Percentiles rank a stretch among this genome's conserved stretches.
Evolutionary conservation across 306 rosid species (phyloP).

Genomic region (Cucumis cinereus): DNA sequence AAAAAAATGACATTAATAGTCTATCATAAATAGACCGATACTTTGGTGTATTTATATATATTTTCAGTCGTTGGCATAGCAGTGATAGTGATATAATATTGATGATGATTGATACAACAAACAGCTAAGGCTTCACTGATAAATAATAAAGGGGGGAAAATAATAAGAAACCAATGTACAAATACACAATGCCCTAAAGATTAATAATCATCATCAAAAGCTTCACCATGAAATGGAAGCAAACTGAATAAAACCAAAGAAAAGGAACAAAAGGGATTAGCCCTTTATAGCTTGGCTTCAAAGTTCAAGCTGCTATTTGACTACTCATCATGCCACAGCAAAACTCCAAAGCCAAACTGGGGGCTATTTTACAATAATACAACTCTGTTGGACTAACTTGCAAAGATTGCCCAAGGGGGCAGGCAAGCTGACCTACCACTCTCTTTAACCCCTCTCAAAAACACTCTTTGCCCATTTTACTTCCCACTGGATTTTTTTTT

Average conservation of each 20-base stretch:
- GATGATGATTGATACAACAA: background rate
- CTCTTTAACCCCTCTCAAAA: slow-evolving; percentile 21
- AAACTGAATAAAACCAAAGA: slow-evolving; percentile 24
- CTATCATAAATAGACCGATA: too few species aligned
- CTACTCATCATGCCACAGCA: background rate
- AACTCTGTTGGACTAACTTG: slow-evolving; percentile 26
- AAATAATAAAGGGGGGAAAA: slow-evolving; percentile 4
- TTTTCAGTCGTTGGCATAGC: too few species aligned
- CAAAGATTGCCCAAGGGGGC: slow-evolving; percentile 38
- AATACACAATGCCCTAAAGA: slow-evolving; percentile 31
- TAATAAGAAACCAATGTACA: slow-evolving; percentile 27
- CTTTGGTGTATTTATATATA: too few species aligned
- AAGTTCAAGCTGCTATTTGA: background rate
- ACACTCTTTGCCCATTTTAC: slow-evolving; percentile 20
- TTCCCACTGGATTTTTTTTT: slow-evolving; percentile 17
- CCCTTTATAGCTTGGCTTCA: slow-evolving; percentile 7
- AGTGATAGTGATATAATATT: too few species aligned
- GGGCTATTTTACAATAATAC: slow-evolving; percentile 42
- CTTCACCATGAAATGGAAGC: slow-evolving; percentile 52
- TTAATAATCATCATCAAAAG: slow-evolving; percentile 29
- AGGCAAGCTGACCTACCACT: slow-evolving; percentile 53
- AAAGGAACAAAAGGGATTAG: slow-evolving; percentile 24
- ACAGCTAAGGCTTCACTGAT: slow-evolving; percentile 38
- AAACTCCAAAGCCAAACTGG: slow-evolving; percentile 15
- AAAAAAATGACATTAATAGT: too few species aligned